phyloP scores from a whole-genome alignment of 2,329 filamentous ascomycete species.

The Sporothrix dimorphospora region DNA sequence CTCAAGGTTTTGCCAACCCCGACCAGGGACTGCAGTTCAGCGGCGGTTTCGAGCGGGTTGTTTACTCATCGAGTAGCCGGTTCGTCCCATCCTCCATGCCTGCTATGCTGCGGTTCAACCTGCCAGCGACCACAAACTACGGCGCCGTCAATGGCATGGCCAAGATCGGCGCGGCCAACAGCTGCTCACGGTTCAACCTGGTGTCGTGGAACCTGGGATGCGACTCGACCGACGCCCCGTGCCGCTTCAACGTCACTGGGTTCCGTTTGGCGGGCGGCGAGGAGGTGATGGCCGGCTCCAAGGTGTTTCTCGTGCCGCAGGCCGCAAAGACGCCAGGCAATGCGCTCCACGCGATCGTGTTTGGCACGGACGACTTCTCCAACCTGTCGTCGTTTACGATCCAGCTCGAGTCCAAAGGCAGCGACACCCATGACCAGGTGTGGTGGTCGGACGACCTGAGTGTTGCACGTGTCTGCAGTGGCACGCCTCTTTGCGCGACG shows the following conservation, averaged over 20 bases:
- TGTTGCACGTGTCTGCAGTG: constrained; percentile 6
- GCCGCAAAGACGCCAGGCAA: constrained; percentile 41
- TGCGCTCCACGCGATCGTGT: constrained; percentile 36
- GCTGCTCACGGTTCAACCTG: constrained; percentile 45
- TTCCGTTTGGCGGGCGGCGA: constrained; percentile 37
- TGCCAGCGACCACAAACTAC: constrained; percentile 34
- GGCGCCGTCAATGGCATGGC: constrained; percentile 32
- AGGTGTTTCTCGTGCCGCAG: constrained; percentile 37
- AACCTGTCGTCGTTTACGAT: constrained; percentile 47
- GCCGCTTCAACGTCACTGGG: constrained; percentile 46
- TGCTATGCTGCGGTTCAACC: constrained; percentile 37
- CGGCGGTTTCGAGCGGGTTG: constrained; percentile 41
- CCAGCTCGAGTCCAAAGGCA: constrained; percentile 42
- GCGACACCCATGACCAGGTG: constrained; percentile 36
- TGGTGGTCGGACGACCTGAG: constrained; percentile 54
- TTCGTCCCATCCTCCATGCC: constrained; percentile 35
- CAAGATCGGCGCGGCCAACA: constrained; percentile 36
- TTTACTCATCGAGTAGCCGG: constrained; percentile 32
- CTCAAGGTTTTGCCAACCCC: constrained; percentile 33
- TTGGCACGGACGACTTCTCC: constrained; percentile 37
- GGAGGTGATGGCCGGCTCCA: constrained; percentile 34
- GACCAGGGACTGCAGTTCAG: constrained; percentile 43
- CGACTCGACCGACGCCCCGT: constrained; percentile 41
- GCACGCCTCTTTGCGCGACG: neutral
- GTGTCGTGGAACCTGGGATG: constrained; percentile 46